Evolutionary conservation across 306 rosid species (phyloP), one percentile per base, ranked within the genome.

Genomic region (Ormosia semicastrata): DNA sequence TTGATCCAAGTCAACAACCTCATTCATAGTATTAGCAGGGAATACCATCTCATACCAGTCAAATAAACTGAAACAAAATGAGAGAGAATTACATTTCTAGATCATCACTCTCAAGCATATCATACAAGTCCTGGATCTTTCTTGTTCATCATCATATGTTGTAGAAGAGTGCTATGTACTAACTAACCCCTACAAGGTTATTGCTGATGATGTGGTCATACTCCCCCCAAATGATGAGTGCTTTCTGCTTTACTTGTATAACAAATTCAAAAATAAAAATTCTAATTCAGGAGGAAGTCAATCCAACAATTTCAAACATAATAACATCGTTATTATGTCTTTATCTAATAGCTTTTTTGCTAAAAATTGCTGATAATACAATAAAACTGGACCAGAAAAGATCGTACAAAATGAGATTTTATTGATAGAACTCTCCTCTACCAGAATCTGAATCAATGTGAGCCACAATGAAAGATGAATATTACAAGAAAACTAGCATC

Each of bases 141-240:
- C 14, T 12, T 63, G 24, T 47, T 63, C 58, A 82, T 47, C 44
- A 77, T 49, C 56, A 70, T 14, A 44, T 36, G 77, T 18, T 6
- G 18, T 29, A 15, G 62, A 18, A 8, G 40, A 24, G 18, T n/a
- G 37, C 24, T 53, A 59, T 32, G 73, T 32, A 71, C 34, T 14
- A 30, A 80, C 82, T 89, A 60, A 93, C 97, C 97, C 86, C 90
- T 77, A 80, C 98, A 90, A 93, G 91, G 72, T 90, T 90, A 87
- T 80, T 87, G 84, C 91, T 87, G 84, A 93, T 77, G 34, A 91
- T 83, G 65, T 77, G 89, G 71, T 91, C 97, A 58, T 91, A 83
- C 91, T 93, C 98, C 10, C 98, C 98, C 94, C 97, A 91, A 67
- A 93, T 87, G 84, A 93, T 82, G n/a, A 90, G 93, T 6, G 92